Percentiles rank a stretch among this genome's conserved stretches.
phyloP scores from a whole-genome alignment of 495 filamentous ascomycete species.

The Annulohypoxylon nitens region DNA sequence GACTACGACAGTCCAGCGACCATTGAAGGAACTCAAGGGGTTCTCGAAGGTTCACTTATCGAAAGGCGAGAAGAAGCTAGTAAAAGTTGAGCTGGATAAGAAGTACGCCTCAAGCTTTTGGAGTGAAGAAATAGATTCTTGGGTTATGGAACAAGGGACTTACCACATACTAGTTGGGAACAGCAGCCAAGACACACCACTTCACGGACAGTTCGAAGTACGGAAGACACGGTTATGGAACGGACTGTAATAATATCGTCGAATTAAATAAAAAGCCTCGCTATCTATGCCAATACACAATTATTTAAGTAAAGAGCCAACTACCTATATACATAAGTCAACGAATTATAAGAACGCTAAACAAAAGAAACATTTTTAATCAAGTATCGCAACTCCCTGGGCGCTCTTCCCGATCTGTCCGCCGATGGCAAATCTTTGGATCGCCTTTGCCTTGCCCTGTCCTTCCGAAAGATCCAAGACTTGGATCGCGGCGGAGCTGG shows the following conservation, averaged over 20 bases:
- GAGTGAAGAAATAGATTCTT: background rate
- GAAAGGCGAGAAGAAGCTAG: background rate
- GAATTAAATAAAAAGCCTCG: background rate
- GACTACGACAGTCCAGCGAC: constrained; percentile 1
- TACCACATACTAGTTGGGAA: background rate
- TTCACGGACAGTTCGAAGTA: constrained; percentile 6
- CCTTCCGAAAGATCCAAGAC: constrained; percentile 64
- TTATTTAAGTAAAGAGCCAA: background rate
- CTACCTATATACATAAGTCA: constrained; percentile 14
- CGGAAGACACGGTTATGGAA: background rate
- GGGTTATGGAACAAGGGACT: constrained; percentile 15
- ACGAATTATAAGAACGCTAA: background rate
- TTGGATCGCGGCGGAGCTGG: constrained; percentile 57
- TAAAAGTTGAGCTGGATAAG: background rate
- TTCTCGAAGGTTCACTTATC: constrained; percentile 8
- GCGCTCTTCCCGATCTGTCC: constrained; percentile 48
- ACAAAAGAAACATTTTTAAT: constrained; percentile 19
- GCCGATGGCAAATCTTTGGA: constrained; percentile 57
- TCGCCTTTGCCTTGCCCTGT: constrained; percentile 50
- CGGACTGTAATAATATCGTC: background rate
- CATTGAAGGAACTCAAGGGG: background rate
- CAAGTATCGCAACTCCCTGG: constrained; percentile 53
- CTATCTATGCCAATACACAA: background rate
- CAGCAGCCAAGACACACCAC: constrained; percentile 2
- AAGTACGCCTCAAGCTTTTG: constrained; percentile 18